Conservation (phyloP, 257 asterid genomes). For the Nicotiana undulata region DNA sequence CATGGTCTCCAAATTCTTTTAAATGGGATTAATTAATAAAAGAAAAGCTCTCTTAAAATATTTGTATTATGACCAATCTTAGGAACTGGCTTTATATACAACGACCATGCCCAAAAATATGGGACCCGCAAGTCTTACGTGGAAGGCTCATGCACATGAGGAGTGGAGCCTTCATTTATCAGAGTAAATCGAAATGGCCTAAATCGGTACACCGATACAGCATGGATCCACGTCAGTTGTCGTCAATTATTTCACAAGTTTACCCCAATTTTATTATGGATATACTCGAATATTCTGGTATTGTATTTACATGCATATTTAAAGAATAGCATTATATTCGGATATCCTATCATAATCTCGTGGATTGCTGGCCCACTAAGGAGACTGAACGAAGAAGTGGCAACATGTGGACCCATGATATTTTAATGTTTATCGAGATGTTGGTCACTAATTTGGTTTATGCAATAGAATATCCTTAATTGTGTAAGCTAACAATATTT, state of each 20-base stretch:
- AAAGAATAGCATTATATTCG: background rate
- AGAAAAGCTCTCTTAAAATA: background rate
- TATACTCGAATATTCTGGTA: constrained; percentile 64
- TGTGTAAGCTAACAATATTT: no score
- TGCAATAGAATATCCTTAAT: no score
- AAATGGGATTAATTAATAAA: background rate
- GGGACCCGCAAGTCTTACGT: constrained; percentile 15
- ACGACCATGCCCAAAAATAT: background rate
- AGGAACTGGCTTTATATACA: constrained; percentile 18
- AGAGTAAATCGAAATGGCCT: background rate
- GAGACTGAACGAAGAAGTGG: background rate
- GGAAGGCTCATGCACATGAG: background rate
- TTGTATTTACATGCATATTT: background rate
- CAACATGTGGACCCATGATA: background rate
- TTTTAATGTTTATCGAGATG: background rate
- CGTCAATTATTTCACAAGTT: constrained; percentile 25
- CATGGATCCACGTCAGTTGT: constrained; percentile 75
- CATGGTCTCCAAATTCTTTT: background rate
- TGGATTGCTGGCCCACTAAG: background rate
- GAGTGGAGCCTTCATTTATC: constrained; percentile 7
- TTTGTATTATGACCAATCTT: background rate
- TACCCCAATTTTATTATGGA: constrained; percentile 25
- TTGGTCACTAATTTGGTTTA: background rate
- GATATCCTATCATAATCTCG: background rate
- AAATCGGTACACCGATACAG: constrained; percentile 20